phyloP scores from a whole-genome alignment of 78 protist genomes.

The Tieghemostelium lacteum region DNA sequence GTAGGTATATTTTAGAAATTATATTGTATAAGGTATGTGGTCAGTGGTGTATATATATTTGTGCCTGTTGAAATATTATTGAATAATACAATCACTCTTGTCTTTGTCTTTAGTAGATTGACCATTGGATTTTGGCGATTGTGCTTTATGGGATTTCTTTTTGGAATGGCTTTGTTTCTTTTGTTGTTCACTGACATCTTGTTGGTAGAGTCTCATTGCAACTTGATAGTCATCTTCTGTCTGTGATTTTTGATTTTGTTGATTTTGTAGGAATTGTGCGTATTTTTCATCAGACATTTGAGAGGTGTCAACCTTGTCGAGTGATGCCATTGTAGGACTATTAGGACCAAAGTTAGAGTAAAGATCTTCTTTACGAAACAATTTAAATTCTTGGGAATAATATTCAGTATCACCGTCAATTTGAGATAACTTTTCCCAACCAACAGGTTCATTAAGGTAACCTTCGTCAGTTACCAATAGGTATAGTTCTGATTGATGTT shows the following conservation, averaged over 20 bases:
- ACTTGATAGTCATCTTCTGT: constrained; percentile 39
- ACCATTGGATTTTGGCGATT: too few species aligned
- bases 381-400: not conserved
- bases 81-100: too few species aligned
- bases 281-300: constrained; percentile 61
- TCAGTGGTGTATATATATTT: too few species aligned
- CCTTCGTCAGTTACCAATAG: constrained; percentile 81
- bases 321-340: not conserved
- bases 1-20: too few species aligned
- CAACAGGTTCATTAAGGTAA: constrained; percentile 66
- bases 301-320: not conserved
- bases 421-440: constrained; percentile 74
- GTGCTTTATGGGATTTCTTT: too few species aligned
- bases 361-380: constrained; percentile 22
- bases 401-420: constrained; percentile 71
- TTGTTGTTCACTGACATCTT: not conserved
- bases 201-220: constrained; percentile 45
- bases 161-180: not conserved
- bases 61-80: too few species aligned
- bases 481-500: constrained; percentile 35
- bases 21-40: too few species aligned
- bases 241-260: not conserved
- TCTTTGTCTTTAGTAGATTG: not conserved
- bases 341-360: constrained; percentile 35
- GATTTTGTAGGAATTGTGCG: constrained; percentile 25